Conservation (phyloP, 768 basidiomycete species). For the Termitomyces eurrhizus region DNA sequence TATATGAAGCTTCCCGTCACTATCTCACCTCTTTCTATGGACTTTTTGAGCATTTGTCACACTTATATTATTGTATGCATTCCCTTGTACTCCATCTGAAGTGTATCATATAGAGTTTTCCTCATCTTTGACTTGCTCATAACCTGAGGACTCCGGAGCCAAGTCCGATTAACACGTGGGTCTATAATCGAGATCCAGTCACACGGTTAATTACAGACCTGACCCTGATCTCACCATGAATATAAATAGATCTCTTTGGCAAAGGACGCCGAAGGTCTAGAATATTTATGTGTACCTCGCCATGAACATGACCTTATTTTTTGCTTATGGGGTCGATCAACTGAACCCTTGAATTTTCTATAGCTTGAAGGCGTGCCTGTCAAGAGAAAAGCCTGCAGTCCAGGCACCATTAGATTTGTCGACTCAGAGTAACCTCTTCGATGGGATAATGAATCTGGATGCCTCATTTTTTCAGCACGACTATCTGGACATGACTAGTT, state of each 20-base stretch:
- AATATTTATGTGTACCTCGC: background rate
- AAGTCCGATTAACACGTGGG: background rate
- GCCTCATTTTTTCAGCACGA: no score
- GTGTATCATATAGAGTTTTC: conserved; percentile 4
- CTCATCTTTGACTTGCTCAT: background rate
- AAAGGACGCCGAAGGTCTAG: background rate
- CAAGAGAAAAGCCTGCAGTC: background rate
- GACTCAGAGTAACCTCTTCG: background rate
- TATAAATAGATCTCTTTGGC: background rate
- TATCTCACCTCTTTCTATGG: background rate
- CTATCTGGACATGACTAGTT: no score
- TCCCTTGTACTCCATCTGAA: background rate
- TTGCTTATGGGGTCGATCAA: background rate
- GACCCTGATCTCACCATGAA: background rate
- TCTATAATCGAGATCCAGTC: background rate
- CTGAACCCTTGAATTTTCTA: no score
- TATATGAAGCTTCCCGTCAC: conserved; percentile 9
- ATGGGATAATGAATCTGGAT: background rate
- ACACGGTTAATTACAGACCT: background rate
- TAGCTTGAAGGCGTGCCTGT: background rate
- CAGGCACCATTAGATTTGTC: background rate
- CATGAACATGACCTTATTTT: background rate
- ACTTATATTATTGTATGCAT: background rate
- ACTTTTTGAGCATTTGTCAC: conserved; percentile 6
- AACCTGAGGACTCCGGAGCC: no score